phyloP scores from a whole-genome alignment of 306 rosid species.

The Fragaria ananassa region DNA sequence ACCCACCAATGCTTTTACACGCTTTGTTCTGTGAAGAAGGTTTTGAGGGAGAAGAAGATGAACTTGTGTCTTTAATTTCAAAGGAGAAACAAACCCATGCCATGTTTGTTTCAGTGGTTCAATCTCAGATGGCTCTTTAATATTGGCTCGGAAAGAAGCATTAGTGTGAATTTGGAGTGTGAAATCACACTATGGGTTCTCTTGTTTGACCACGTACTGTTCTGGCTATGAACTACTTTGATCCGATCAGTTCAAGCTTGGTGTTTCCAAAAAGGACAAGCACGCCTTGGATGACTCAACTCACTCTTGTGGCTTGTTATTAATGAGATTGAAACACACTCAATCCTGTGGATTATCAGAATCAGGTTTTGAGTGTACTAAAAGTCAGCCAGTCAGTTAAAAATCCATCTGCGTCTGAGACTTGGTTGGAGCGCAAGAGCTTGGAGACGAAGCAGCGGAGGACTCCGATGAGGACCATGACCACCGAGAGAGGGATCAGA shows the following conservation, averaged over 20 bases:
- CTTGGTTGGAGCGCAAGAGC: conserved; percentile 83
- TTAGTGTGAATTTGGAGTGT: conserved; percentile 70
- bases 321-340: too few species aligned
- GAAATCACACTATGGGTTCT: conserved; percentile 54
- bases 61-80: conserved; percentile 53
- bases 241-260: conserved; percentile 58
- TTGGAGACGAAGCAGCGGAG: conserved; percentile 91
- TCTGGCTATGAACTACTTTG: conserved; percentile 88
- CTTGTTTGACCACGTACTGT: conserved; percentile 55
- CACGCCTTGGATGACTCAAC: conserved; percentile 78
- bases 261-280: conserved; percentile 52
- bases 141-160: conserved; percentile 50
- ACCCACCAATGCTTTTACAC: conserved; percentile 46
- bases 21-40: conserved; percentile 62
- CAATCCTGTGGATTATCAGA: too few species aligned
- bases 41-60: conserved; percentile 55
- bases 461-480: conserved; percentile 96
- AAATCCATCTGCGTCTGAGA: conserved; percentile 47
- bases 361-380: too few species aligned
- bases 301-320: conserved; percentile 62
- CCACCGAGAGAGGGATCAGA: conserved; percentile 92
- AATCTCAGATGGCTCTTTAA: conserved; percentile 39
- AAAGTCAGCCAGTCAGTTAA: too few species aligned
- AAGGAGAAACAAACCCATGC: conserved; percentile 60
- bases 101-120: conserved; percentile 8